Evolutionary conservation across 1,139 yeast genomes (phyloP).

Genomic region (Ogataea hybrid): DNA sequence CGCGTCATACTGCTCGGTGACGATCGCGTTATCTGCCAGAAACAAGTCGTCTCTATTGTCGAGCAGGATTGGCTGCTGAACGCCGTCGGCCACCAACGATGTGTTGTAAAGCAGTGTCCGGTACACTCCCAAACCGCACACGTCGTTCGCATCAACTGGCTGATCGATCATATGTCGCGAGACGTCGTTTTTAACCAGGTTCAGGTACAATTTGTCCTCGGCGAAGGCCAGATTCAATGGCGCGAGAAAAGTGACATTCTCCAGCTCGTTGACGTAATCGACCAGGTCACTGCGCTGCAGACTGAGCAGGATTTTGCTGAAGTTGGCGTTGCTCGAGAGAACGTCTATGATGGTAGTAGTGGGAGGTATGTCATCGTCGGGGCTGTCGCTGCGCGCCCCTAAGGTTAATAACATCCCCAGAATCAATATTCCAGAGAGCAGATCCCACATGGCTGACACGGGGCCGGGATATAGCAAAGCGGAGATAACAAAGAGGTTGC

Average conservation of each 20-base stretch:
- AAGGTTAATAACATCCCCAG: background rate
- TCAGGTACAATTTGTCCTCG: constrained; percentile 6
- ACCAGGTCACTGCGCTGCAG: constrained; percentile 68
- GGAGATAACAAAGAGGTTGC: background rate
- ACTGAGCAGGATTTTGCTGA: constrained; percentile 62
- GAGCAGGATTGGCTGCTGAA: constrained; percentile 29
- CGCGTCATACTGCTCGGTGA: constrained; percentile 62
- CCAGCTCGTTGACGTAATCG: constrained; percentile 61
- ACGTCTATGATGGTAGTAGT: constrained; percentile 70
- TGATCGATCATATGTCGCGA: constrained; percentile 31
- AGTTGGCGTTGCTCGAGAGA: constrained; percentile 70
- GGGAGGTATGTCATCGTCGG: constrained; percentile 23
- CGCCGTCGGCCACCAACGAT: constrained; percentile 17
- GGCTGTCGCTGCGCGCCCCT: background rate
- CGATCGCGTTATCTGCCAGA: constrained; percentile 47
- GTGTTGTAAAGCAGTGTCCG: constrained; percentile 22
- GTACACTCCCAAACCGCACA: constrained; percentile 30
- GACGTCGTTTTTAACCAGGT: constrained; percentile 15
- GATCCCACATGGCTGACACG: background rate
- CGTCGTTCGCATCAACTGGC: constrained; percentile 28
- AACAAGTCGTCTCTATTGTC: constrained; percentile 25
- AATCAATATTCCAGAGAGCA: background rate
- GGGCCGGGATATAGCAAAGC: background rate
- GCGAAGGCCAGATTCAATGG: constrained; percentile 82
- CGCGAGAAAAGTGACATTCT: constrained; percentile 75